Conservation (phyloP, 202 grass and related monocot genomes). For the Schoenoplectus tabernaemontani region DNA sequence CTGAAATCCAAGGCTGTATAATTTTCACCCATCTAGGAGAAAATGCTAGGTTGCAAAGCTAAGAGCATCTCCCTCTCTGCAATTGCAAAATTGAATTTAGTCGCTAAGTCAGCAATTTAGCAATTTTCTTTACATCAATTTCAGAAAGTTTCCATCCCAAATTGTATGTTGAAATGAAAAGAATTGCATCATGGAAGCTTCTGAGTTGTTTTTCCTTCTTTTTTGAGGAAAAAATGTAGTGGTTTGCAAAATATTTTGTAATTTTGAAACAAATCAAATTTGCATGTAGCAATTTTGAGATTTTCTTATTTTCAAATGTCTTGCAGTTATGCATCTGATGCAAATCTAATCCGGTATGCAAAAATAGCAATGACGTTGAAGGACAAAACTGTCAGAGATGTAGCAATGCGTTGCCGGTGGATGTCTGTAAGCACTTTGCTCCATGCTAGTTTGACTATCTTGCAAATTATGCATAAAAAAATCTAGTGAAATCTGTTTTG, state of each 20-base stretch:
- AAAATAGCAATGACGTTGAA: constrained; percentile 82
- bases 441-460: neutral
- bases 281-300: neutral
- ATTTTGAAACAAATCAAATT: neutral
- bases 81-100: no score
- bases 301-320: neutral
- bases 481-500: neutral
- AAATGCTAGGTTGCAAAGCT: neutral
- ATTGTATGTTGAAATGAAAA: neutral
- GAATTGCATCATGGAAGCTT: neutral
- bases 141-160: neutral
- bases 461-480: neutral
- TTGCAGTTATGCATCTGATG: constrained; percentile 64
- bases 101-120: no score
- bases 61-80: neutral
- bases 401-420: constrained; percentile 86
- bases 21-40: neutral
- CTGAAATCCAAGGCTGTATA: neutral
- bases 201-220: neutral
- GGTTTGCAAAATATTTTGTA: neutral
- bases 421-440: constrained; percentile 60
- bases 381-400: constrained; percentile 89
- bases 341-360: constrained; percentile 59
- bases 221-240: neutral
- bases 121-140: no score